Evolutionary conservation across 2,329 filamentous ascomycete species (phyloP), one percentile per base, ranked within the genome.

Genomic region (Aspergillus sp.): DNA sequence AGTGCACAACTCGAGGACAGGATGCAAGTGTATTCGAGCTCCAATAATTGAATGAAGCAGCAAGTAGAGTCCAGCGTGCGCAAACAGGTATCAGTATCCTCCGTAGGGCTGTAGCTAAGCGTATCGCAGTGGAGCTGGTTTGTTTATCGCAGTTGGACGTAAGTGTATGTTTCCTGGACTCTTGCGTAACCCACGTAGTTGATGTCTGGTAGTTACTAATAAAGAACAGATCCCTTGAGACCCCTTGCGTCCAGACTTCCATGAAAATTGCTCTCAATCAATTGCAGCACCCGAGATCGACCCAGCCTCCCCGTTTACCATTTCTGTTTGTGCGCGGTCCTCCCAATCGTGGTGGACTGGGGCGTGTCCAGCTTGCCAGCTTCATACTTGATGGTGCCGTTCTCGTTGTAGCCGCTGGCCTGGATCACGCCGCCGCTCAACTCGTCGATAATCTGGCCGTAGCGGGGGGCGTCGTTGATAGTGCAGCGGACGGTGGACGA

Each of bases 391-490:
- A 57, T 35, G 1, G 48, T 52, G 2, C 58, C 59, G 25, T 62
- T 57, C 1, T 43, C 40, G 25, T 54, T 38, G 29, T 45, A 47
- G 2, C 58, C 57, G 3, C 37, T 40, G 1, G 51, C 46, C 24
- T 55, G 53, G 32, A 64, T 46, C 12, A 64, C 26, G 1, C 62
- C 62, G 2, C 53, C 58, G 6, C 52, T 63, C 10, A 62, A 37
- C 15, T 61, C 55, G 19, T 58, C 49, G 17, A 67, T 47, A 0
- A 60, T 44, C 31, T 57, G 48, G 3, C 48, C 52, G 30, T 56
- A 61, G 6, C 48, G 41, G 2, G 34, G 27, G 13, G 42, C 46
- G 1, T 52, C 39, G 17, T 45, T 51, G 24, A 64, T 50, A 5
- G 45, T 42, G 44, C 63, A 66, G 13, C 52, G 52, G 15, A 43